Evolutionary conservation across 2,329 filamentous ascomycete genomes (phyloP).

Genomic region (Endothia cerciana): DNA sequence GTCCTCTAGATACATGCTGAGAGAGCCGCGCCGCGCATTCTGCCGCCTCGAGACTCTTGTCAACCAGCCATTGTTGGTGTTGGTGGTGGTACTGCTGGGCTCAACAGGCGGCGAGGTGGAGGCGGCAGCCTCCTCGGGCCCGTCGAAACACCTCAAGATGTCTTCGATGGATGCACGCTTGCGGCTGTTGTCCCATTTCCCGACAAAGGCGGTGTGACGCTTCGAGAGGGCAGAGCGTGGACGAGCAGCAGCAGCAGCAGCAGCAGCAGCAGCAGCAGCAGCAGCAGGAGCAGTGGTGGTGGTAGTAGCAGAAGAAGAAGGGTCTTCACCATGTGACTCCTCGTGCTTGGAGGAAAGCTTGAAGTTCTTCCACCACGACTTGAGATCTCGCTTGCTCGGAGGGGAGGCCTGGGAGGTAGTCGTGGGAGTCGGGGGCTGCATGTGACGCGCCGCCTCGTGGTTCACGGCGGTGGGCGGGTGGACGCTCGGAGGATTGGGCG

Average conservation of each 20-base stretch:
- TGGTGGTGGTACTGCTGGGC: slow-evolving; percentile 1
- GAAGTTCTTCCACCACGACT: slow-evolving; percentile 98
- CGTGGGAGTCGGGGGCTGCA: slow-evolving; percentile 35
- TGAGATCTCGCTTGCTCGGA: slow-evolving; percentile 83
- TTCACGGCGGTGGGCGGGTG: slow-evolving; percentile 23
- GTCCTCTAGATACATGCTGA: neutral
- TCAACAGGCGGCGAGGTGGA: neutral
- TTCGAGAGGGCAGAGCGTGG: slow-evolving; percentile 12
- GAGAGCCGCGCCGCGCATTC: neutral
- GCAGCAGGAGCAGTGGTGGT: neutral
- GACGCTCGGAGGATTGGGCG: slow-evolving; percentile 24
- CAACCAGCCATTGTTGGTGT: slow-evolving; percentile 17
- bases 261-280: slow-evolving; percentile 31
- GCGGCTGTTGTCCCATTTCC: neutral
- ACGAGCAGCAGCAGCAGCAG: neutral
- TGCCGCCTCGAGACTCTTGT: slow-evolving; percentile 10
- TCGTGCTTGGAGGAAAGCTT: slow-evolving; percentile 68
- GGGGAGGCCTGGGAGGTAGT: slow-evolving; percentile 62
- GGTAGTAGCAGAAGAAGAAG: slow-evolving; percentile 31
- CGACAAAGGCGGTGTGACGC: slow-evolving; percentile 8
- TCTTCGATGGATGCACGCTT: slow-evolving; percentile 12
- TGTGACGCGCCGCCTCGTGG: slow-evolving; percentile 15
- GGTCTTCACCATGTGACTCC: slow-evolving; percentile 59
- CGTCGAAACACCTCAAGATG: slow-evolving; percentile 5
- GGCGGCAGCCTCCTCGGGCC: neutral